Evolutionary conservation across 2,329 filamentous ascomycete genomes (phyloP), one percentile per base, ranked within the genome.

Genomic region (Epichloe festucae): DNA sequence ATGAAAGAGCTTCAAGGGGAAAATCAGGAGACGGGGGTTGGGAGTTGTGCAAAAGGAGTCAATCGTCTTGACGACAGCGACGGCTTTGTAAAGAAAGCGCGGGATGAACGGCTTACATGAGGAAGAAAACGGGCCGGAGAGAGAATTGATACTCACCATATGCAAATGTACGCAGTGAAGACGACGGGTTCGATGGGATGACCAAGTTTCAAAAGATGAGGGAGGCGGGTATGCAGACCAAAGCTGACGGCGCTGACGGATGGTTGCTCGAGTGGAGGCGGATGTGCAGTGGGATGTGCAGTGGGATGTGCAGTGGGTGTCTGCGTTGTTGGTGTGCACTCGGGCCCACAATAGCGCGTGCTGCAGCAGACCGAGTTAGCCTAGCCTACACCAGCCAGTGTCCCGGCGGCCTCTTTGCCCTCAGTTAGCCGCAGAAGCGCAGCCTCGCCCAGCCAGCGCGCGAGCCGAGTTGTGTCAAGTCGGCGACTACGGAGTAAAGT

Each of bases 91-190:
- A 31, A 12, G 42, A 39, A 39, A 12, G 17, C 3, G 31, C 3
- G 6, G 46, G 15, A 46, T 19, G 11, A 41, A n/a, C 17, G 12
- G 17, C 12, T 42, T 21, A 7, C 19, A 36, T 10, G 17, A 14
- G 6, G 21, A 35, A 34, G 19, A 42, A 5, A 31, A 23, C 4
- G 11, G 12, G 40, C 17, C 12, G 14, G n/a, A 27, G 23, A 40
- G 10, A 31, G 6, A 35, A 40, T 36, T n/a, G 19, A 21, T 49
- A 47, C 51, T 53, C 43, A 53, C 51, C 43, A 47, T 49, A 17
- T 36, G 35, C 43, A 47, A 46, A 17, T 36, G 35, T 38, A 42
- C 31, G 35, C 46, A 41, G 27, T n/a, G 39, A 41, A 12, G 41
- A 45, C 41, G 40, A 38, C n/a, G 27, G 31, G 27, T 15, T 19